Percentiles rank a stretch among this genome's conserved stretches.
Conservation (phyloP, 78 protist species). For the Dictyostelium intermedium region DNA sequence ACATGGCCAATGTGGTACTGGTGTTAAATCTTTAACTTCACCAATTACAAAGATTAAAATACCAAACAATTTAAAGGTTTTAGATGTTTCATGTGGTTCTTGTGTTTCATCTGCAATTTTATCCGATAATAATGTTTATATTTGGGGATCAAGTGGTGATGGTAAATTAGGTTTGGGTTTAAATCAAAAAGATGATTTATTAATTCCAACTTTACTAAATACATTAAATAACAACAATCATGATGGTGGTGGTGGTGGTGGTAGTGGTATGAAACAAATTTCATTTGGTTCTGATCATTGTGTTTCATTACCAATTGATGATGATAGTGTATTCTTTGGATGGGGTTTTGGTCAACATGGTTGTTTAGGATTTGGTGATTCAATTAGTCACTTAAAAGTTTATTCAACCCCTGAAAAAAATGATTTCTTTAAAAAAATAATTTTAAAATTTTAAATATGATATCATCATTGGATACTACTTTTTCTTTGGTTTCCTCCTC, state of each 20-base stretch:
- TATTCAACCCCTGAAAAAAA: slow-evolving; percentile 21
- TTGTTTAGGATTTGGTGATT: slow-evolving; percentile 21
- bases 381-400: slow-evolving; percentile 15
- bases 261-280: not conserved
- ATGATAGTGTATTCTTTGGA: not conserved
- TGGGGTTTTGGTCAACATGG: slow-evolving; percentile 81
- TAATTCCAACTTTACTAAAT: not conserved
- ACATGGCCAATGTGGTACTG: slow-evolving; percentile 70
- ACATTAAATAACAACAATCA: not conserved
- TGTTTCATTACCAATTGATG: not conserved
- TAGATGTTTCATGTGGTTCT: slow-evolving; percentile 41
- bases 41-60: not conserved
- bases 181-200: slow-evolving; percentile 12
- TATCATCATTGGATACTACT: slow-evolving; percentile 51
- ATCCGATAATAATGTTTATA: slow-evolving; percentile 2
- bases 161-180: slow-evolving; percentile 51
- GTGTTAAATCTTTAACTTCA: not conserved
- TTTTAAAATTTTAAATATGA: not conserved
- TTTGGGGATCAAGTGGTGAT: slow-evolving; percentile 70
- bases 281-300: slow-evolving; percentile 65
- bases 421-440: not conserved
- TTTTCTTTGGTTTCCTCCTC: slow-evolving; percentile 14
- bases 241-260: too few species aligned
- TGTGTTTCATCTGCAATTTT: slow-evolving; percentile 12
- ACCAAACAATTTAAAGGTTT: not conserved